Evolutionary conservation across 192 early-diverging fungal genomes (phyloP), one percentile per base, ranked within the genome.

Genomic region (Dissophora ornata): DNA sequence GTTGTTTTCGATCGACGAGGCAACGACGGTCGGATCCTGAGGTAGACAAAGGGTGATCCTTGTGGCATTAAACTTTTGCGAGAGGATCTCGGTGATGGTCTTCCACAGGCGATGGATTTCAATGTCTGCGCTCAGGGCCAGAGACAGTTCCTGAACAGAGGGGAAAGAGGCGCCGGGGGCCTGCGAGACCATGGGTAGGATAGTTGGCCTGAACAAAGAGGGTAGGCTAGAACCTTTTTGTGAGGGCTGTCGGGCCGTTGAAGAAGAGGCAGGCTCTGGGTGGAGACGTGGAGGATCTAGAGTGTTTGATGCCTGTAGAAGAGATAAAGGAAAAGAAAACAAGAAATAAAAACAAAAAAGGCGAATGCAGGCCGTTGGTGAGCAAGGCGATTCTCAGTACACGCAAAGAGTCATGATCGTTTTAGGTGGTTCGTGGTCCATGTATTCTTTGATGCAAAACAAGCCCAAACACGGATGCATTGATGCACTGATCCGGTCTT

Each of bases 71-170:
- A 74, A 74, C 19, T 59, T 45, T 41, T 74, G 70, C 10, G 70
- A 74, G 24, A 74, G 56, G 15, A 74, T 74, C 49, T 74, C 70
- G n/a, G 70, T 74, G 18, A 65, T 65, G 32, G 70, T 59, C 15
- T 74, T 74, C 70, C 70, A 74, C 1, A 74, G 62, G 2, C 56
- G 40, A 42, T 74, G 61, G 16, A 74, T 59, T 46, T 74, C 70
- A 21, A 74, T 74, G 25, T 74, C 70, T 11, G 70, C 70, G 25
- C 70, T 74, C 16, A 74, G 40, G 10, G 56, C 65, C 2, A 74
- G 70, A 13, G 70, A 74, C 28, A 74, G 70, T 42, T 74, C 70
- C 24, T 74, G 70, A 21, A 74, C 70, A 22, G 62, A 53, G 0
- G 70, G 70, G 25, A 65, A 74, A 7, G 62, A 9, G 28, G 32